Percentiles rank a stretch among this genome's conserved stretches.
Conservation (phyloP, 192 early-diverging fungal genomes). For the Ambispora gerdemannii region DNA sequence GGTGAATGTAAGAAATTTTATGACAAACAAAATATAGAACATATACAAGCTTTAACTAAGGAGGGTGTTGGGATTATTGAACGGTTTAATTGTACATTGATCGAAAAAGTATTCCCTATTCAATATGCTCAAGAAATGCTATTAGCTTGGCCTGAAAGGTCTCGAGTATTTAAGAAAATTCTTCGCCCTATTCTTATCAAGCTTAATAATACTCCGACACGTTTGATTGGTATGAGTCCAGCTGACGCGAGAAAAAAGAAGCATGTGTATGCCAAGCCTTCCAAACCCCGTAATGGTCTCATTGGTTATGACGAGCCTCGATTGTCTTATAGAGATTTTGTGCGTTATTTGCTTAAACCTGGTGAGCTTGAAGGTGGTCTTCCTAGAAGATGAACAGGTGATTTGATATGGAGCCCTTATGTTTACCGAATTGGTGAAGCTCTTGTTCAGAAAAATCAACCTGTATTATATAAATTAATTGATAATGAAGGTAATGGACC, state of each 20-base stretch:
- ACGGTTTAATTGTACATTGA: slow-evolving; percentile 5
- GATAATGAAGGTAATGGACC: not conserved
- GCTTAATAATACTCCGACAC: not conserved
- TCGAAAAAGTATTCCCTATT: too few relatives aligned
- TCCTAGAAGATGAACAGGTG: too few relatives aligned
- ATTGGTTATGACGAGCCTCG: not conserved
- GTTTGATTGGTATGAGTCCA: slow-evolving; percentile 9
- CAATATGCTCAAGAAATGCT: not conserved
- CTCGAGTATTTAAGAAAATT: not conserved
- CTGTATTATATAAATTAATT: not conserved
- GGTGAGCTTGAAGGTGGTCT: not conserved
- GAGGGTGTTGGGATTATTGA: not conserved
- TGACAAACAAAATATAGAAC: not conserved
- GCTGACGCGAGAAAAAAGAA: slow-evolving; percentile 4
- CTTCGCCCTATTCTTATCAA: not conserved
- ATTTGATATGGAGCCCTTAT: not conserved
- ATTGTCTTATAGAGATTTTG: not conserved
- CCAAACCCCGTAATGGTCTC: not conserved
- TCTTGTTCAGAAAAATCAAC: not conserved
- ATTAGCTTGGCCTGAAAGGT: not conserved
- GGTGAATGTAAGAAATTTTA: slow-evolving; percentile 9
- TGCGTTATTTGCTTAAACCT: slow-evolving; percentile 4
- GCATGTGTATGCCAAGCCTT: not conserved
- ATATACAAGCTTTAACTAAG: not conserved
- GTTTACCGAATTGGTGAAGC: not conserved